phyloP scores from a whole-genome alignment of 495 filamentous ascomycete species.

The Lasiosphaeria ovina region DNA sequence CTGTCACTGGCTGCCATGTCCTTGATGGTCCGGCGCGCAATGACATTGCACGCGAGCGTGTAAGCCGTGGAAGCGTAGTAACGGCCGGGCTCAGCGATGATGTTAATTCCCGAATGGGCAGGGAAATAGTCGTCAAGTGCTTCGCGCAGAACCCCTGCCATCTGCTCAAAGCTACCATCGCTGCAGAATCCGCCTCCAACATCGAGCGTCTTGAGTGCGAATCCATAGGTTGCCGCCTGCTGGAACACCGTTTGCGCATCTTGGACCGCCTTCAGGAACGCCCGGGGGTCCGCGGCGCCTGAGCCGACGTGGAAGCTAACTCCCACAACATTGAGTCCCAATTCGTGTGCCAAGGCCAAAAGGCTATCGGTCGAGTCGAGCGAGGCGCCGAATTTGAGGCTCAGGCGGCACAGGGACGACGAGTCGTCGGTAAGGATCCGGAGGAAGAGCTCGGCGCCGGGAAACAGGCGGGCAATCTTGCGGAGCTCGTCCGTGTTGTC shows the following conservation, averaged over 20 bases:
- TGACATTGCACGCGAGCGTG: constrained; percentile 88
- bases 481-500: constrained; percentile 97
- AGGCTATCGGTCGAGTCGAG: constrained; percentile 76
- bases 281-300: constrained; percentile 83
- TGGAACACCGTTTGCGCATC: constrained; percentile 90
- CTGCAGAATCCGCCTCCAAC: constrained; percentile 90
- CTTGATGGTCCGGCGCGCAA: constrained; percentile 85
- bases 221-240: constrained; percentile 75
- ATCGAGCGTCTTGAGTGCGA: constrained; percentile 80
- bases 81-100: constrained; percentile 95
- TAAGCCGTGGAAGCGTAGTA: constrained; percentile 94
- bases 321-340: constrained; percentile 94
- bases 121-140: constrained; percentile 89
- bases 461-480: constrained; percentile 91
- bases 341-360: constrained; percentile 73
- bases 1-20: constrained; percentile 31
- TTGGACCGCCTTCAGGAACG: constrained; percentile 84
- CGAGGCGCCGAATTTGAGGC: constrained; percentile 94
- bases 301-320: constrained; percentile 98
- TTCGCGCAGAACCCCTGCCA: constrained; percentile 74
- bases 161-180: constrained; percentile 79
- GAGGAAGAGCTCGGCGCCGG: constrained; percentile 84
- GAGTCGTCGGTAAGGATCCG: constrained; percentile 97
- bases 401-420: constrained; percentile 86
- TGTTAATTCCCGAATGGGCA: constrained; percentile 60